Conservation (phyloP, 129 eudicot species). For the sunflower (Helianthus annuus) region DNA sequence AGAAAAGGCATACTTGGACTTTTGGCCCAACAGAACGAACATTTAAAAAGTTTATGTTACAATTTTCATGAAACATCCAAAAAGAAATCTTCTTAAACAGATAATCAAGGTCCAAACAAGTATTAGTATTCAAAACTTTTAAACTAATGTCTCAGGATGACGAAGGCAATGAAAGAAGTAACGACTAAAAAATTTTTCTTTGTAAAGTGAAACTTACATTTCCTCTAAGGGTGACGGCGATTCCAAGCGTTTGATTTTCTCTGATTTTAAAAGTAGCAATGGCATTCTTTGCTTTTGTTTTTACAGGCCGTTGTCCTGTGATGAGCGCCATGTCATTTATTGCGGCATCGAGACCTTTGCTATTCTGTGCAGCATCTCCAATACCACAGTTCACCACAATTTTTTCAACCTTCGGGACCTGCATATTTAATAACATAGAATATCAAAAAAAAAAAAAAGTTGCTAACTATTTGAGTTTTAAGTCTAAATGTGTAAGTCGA, state of each 20-base stretch:
- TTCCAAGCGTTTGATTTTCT: conserved; percentile 77
- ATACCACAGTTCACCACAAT: conserved; percentile 93
- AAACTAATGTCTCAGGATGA: not conserved
- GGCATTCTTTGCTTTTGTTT: conserved; percentile 87
- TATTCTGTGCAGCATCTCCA: conserved; percentile 97
- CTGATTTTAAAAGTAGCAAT: conserved; percentile 90
- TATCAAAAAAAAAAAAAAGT: not conserved
- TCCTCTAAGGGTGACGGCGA: conserved; percentile 89
- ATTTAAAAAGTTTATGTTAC: not conserved
- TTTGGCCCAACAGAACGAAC: not conserved
- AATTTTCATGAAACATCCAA: not conserved
- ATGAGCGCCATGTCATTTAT: conserved; percentile 82
- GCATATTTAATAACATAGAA: conserved; percentile 5
- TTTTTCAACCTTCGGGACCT: conserved; percentile 89
- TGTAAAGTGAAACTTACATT: conserved; percentile 49
- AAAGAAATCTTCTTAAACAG: not conserved
- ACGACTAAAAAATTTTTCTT: not conserved
- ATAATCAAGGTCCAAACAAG: not conserved
- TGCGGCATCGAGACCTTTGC: conserved; percentile 89
- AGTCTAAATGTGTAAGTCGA: not conserved
- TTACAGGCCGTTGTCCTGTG: conserved; percentile 93
- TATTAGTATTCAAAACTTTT: not conserved
- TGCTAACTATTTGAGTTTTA: not conserved
- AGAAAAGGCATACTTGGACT: not conserved
- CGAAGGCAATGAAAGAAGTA: not conserved